Evolutionary conservation across 495 filamentous ascomycete species (phyloP), one percentile per base, ranked within the genome.

Genomic region (Lentithecium fluviatile): DNA sequence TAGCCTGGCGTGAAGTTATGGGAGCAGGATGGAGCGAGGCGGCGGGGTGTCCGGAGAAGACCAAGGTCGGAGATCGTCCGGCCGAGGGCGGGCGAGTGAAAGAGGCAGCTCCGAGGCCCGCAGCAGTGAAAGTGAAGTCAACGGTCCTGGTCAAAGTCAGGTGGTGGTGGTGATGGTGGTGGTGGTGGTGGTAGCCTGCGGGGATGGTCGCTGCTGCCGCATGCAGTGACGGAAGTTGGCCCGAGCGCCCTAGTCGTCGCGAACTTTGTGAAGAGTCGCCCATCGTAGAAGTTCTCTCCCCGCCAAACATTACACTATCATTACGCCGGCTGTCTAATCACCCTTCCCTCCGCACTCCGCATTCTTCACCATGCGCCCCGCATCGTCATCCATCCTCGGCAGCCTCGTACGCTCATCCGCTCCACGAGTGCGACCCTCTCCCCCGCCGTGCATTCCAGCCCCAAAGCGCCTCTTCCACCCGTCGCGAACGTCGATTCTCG

Each of bases 401-500:
- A 26, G 56, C 53, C 21, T 65, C 10, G 26, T 42, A 8, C 56
- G 58, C 25, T n/a, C 40, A 8, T 43, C 47, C 4, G 34, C 51
- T 34, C 42, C 58, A 7, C 56, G 38, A 20, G 17, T 24, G 20
- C 56, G 38, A n/a, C 21, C 62, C 20, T 34, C 57, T 4, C 45
- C 52, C 6, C 37, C 66, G 25, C 10, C 24, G 23, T 25, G 15
- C 58, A 61, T 58, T 56, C 57, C 57, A 43, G 26, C 47, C 29
- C 29, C 59, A 21, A 51, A 36, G 19, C 40, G 60, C 24, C 26
- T 56, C 15, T 45, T 49, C 45, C 56, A 61, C 42, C 29, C 55
- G 52, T 53, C 66, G 58, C 66, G 50, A 62, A 43, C 65, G 38
- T 34, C 60, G n/a, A 19, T 21, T 11, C 23, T 23, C 11, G 45